Evolutionary conservation across 2,329 filamentous ascomycete genomes (phyloP).

Genomic region (Alternaria tenuissima): DNA sequence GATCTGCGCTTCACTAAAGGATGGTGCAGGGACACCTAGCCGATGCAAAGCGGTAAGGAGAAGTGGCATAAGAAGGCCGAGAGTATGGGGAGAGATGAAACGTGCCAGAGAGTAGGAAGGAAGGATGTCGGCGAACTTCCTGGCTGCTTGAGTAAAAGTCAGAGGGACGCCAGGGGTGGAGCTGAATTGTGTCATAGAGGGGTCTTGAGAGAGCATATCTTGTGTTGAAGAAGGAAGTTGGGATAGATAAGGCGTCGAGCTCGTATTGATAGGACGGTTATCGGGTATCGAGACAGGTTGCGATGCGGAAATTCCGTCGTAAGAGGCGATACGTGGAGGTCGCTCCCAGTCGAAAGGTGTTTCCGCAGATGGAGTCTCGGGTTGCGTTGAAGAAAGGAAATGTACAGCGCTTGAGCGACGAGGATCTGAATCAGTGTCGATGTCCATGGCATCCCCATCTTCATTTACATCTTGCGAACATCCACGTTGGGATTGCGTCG

Average conservation of each 20-base stretch:
- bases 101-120: conserved; percentile 86
- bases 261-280: conserved; percentile 15
- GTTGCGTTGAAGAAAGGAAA: conserved; percentile 81
- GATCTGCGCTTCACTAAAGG: conserved; percentile 42
- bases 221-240: conserved; percentile 49
- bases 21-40: conserved; percentile 78
- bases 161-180: conserved; percentile 79
- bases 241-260: conserved; percentile 33
- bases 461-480: conserved; percentile 56
- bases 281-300: conserved; percentile 46
- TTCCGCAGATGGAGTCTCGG: conserved; percentile 78
- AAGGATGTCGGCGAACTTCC: conserved; percentile 88
- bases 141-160: conserved; percentile 86
- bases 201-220: conserved; percentile 81
- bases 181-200: conserved; percentile 84
- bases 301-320: conserved; percentile 47
- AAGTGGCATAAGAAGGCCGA: conserved; percentile 78
- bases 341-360: conserved; percentile 88
- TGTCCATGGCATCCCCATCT: conserved; percentile 47
- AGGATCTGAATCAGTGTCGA: conserved; percentile 71
- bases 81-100: conserved; percentile 85
- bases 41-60: conserved; percentile 83
- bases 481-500: conserved; percentile 60
- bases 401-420: conserved; percentile 47
- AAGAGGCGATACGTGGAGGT: conserved; percentile 61